Conservation (phyloP, 2,329 filamentous ascomycete species). For the Fusarium tuaranense region DNA sequence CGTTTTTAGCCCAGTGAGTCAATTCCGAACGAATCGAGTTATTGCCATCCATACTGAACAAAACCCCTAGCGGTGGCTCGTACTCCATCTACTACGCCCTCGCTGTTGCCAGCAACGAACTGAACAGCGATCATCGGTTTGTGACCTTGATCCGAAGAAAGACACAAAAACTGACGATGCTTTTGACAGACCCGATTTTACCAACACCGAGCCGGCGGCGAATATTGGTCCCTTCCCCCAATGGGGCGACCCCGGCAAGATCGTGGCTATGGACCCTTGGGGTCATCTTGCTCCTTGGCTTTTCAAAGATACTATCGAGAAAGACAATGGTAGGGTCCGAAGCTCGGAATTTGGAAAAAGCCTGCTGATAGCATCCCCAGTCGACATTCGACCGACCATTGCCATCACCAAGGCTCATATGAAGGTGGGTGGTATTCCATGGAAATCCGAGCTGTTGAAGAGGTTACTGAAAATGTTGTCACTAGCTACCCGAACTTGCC, state of each 20-base stretch:
- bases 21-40: neutral
- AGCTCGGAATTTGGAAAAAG: neutral
- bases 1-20: constrained; percentile 50
- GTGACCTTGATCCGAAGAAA: constrained; percentile 14
- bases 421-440: constrained; percentile 63
- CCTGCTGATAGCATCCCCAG: constrained; percentile 48
- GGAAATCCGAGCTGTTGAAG: neutral
- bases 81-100: constrained; percentile 97
- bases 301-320: constrained; percentile 81
- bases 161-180: constrained; percentile 7
- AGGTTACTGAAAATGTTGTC: constrained; percentile 13
- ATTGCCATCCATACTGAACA: constrained; percentile 15
- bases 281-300: constrained; percentile 89
- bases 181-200: constrained; percentile 65
- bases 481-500: constrained; percentile 86
- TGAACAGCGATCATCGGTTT: constrained; percentile 81
- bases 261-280: constrained; percentile 96
- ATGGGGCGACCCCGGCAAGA: constrained; percentile 92
- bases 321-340: constrained; percentile 69
- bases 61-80: constrained; percentile 75
- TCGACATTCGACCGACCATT: constrained; percentile 91
- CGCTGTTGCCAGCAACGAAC: constrained; percentile 90
- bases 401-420: constrained; percentile 94
- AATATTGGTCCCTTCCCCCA: constrained; percentile 89
- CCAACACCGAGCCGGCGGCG: constrained; percentile 89